Evolutionary conservation across 108 stramenopile genomes (phyloP), one percentile per base, ranked within the genome.

Genomic region (Pseudonitzschia pungens): DNA sequence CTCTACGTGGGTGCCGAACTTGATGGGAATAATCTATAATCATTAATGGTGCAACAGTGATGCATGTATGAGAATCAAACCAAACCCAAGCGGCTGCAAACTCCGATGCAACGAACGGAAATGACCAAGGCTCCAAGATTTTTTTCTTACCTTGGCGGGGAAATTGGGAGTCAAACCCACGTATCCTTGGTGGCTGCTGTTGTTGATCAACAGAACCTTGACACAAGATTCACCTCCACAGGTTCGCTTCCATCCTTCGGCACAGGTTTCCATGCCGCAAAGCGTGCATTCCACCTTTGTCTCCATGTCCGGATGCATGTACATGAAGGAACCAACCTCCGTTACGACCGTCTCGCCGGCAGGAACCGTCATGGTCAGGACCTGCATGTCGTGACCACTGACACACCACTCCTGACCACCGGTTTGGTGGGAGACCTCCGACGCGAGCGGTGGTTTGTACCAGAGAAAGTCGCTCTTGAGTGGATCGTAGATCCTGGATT

Each of bases 111-210:
- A 0, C 2, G 15, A 21, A 55, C 32, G 0, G 26, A 27, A 69
- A 55, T 12, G 7, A 31, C 20, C 69, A 14, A 68, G 42, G n/a
- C 21, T 31, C 43, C 53, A 55, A 21, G 12, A n/a, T n/a, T n/a
- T n/a, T n/a, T n/a, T 62, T 24, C 84, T 44, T 42, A 87, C 80
- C 71, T 81, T 87, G 71, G 87, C 83, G 14, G 87, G 87, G 73
- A 73, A 84, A 64, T 84, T 84, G 57, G 87, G 80, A 26, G 87
- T 87, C 18, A 87, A 21, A 12, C 83, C 84, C 6, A 83, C 84
- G 59, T 83, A 85, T 32, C 83, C 87, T 32, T 77, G 74, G 15
- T 72, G 40, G 14, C 26, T 22, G 26, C 72, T 60, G 11, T 73
- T 53, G 66, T 87, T 87, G 32, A 21, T 50, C 53, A 84, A 66